Base-by-base conservation (phyloP, 164 flowering plant genomes). In the Euptelea pleiosperma region DNA sequence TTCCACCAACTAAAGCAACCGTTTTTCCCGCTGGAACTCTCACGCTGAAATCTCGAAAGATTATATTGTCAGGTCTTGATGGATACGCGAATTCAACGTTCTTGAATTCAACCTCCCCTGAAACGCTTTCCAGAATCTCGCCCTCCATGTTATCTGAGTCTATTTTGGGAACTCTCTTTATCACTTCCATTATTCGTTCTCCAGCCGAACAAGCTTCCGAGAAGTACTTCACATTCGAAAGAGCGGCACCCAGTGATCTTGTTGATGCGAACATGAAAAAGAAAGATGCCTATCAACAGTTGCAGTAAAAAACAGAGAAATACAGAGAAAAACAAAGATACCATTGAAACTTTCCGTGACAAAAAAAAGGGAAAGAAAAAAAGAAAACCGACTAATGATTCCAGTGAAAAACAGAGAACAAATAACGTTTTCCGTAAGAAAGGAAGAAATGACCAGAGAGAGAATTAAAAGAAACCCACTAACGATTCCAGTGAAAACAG, bases 1-100 rank as follows among this genome's bases (percentile, higher is more conserved):
- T 87, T 8, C 82, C 80, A 0, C 98, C 98, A 12, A 92, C 98
- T 37, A 92, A 62, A 2, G 95, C 98, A 63, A 87, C 78, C 0
- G 95, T 81, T 48, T 79, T 75, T 10, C 96, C 93, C 0, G 89
- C 74, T 12, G 87, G 93, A 15, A 89, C 59, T 59, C 37, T 71
- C 11, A 92, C 70, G 50, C 57, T 60, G 22, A 92, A 82, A 40
- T 70, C 80, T 10, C 63, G 61, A 34, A 87, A 81, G 35, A 89
- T 76, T 29, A 58, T 26, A 59, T 62, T 68, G 3, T 84, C 91
- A 5, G 86, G 82, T 52, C 96, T 68, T 10, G 96, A 85, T 2
- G 96, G 95, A 71, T 91, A 91, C 0, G 89, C 82, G 56, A 91
- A 91, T 25, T 72, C 63, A 0, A 89, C 77, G 34, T 85, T 74